Conservation (phyloP, 2,329 filamentous ascomycete species). For the Trichoderma asperellum region DNA sequence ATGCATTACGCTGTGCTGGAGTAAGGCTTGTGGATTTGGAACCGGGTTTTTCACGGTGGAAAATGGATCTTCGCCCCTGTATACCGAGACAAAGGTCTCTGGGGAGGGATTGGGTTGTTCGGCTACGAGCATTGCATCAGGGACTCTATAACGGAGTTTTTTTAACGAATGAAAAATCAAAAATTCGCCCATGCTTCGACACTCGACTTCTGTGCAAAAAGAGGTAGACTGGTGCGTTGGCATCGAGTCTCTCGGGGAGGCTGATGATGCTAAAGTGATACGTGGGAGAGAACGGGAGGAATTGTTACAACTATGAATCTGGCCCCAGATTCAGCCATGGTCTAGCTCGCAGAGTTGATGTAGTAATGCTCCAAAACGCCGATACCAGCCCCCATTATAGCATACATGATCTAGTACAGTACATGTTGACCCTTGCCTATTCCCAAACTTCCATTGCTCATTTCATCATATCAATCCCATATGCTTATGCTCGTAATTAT, state of each 20-base stretch:
- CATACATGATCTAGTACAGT: conserved; percentile 21
- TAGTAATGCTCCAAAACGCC: conserved; percentile 29
- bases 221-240: conserved; percentile 1
- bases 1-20: conserved; percentile 36
- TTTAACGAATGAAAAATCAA: conserved; percentile 47
- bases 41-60: conserved; percentile 34
- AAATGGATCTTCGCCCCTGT: conserved; percentile 31
- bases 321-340: conserved; percentile 2
- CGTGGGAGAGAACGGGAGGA: not conserved
- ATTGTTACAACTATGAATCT: conserved; percentile 16
- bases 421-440: conserved; percentile 13
- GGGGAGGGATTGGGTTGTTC: conserved; percentile 41
- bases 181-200: conserved; percentile 41
- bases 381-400: conserved; percentile 6
- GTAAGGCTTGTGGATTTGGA: conserved; percentile 42
- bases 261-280: not conserved
- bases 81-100: conserved; percentile 28
- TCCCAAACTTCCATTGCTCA: not conserved
- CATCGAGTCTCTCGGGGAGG: not conserved
- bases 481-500: conserved; percentile 15
- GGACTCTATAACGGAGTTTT: conserved; percentile 46
- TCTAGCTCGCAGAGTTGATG: conserved; percentile 24
- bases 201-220: conserved; percentile 14
- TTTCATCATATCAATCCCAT: conserved; percentile 6
- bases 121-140: conserved; percentile 50